Base-by-base conservation (phyloP, 345 rosid species). In the Arabis alpina region DNA sequence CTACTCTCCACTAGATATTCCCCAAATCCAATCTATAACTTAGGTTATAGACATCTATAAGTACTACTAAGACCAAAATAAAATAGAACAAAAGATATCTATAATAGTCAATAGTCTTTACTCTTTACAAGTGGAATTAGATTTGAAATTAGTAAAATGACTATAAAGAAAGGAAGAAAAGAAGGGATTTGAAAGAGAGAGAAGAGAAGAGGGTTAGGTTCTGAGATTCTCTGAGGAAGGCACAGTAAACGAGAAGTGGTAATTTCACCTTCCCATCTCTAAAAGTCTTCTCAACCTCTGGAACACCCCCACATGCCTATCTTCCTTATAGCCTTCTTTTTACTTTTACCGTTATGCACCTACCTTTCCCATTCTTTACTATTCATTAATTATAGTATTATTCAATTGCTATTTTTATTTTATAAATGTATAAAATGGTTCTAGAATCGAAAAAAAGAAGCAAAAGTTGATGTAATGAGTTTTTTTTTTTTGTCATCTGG, bases 241-340 rank as follows among this genome's bases (percentile, higher is more conserved):
- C 73, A 68, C 73, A 62, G 41, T 34, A 62, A 54, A 16, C 76
- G 45, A 71, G 69, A 61, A 14, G 13, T 24, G 15, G 41, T 53
- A 24, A 62, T n/a, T 34, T 71, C 63, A 71, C 23, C 69, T 62
- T 61, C 62, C 49, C 63, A 61, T 62, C 69, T 51, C 45, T 41
- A 41, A 19, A 23, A 62, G 69, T 71, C 74, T 60, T 52, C 23
- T 70, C 74, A 19, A 50, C 34, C 63, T 54, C 76, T 71, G 75
- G 40, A 53, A 51, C 66, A 50, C 61, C 0, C 61, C 36, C 69
- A 71, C 76, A 71, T 71, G 76, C 76, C 76, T 71, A 61, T 61
- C 68, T 57, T 47, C 73, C 28, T 10, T 12, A 0, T 63, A 54
- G 41, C 63, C 55, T 61, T 71, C 8, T 71, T 41, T 44, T 70